Base-by-base conservation (phyloP, 139 green algal species). In the Choricystis sp. region DNA sequence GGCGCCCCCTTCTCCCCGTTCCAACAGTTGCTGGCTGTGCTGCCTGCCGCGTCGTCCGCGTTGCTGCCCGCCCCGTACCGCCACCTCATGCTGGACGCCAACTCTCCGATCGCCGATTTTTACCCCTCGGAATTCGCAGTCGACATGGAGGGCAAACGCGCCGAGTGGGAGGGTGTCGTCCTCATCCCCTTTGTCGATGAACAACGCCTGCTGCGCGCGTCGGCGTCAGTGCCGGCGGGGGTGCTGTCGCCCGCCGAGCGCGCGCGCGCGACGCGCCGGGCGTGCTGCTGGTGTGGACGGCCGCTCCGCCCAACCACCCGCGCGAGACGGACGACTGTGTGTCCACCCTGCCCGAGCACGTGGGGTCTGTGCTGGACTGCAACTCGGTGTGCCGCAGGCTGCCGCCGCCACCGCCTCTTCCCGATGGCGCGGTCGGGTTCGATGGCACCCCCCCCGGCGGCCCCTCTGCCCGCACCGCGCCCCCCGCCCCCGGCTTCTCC, bases 101-200 rank as follows among this genome's bases (percentile, higher is more conserved):
- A 63, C n/a, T 94, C 84, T 3, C 85, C 89, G 65, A 88, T 96
- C 59, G 25, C 76, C 0, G 83, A 93, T 71, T 95, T 94, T 70
- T 96, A 94, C 76, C 89, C 89, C 0, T 59, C 60, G 0, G 68
- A 85, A 28, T 91, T 94, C 63, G 25, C 72, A 40, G 70, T 95
- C 4, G 89, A 96, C 74, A 77, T 86, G 72, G 89, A 96, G 77
- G 89, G 89, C 49, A 96, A 95, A 76, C 77, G 89, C 65, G 80
- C 84, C 19, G 86, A 92, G 62, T 96, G 88, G 88, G 89, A 96
- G 77, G 89, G 79, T 26, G 69, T 92, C 3, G 85, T 91, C 16
- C 77, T 85, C 60, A 73, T 90, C 59, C 79, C 77, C 4, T 89
- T 92, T 69, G 77, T 92, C 19, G 79, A 89, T 49, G 74, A 91